These are phyloP conservation scores for Alternaria arbusti DNA, from an alignment of 2,329 filamentous ascomycete species.

Conservation along the genomic window DNA sequence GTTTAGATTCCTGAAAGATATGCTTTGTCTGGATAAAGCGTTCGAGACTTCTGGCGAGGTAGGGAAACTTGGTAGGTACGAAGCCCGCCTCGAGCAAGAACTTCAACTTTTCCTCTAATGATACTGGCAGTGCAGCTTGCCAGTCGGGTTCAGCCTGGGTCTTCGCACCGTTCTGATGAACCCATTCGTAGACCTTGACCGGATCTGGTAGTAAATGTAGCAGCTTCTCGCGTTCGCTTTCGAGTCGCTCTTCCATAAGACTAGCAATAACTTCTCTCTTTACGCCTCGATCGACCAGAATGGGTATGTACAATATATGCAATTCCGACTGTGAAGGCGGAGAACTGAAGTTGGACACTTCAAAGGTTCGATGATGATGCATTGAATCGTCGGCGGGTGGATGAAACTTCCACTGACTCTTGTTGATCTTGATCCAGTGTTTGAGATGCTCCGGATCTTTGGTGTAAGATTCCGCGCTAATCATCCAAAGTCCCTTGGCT, in stretches of 20 bases:
- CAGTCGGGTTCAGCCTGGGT: slow-evolving; percentile 30
- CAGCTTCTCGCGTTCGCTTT: slow-evolving; percentile 60
- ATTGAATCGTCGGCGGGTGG: slow-evolving; percentile 55
- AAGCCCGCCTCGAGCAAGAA: slow-evolving; percentile 60
- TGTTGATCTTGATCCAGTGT: slow-evolving; percentile 68
- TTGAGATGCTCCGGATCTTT: slow-evolving; percentile 50
- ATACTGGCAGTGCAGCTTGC: slow-evolving; percentile 35
- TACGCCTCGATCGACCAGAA: slow-evolving; percentile 67
- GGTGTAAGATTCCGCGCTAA: slow-evolving; percentile 59
- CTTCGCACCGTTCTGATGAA: slow-evolving; percentile 46
- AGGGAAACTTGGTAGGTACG: slow-evolving; percentile 55
- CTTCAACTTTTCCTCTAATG: slow-evolving; percentile 34
- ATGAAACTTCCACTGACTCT: slow-evolving; percentile 73
- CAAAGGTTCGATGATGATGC: slow-evolving; percentile 66
- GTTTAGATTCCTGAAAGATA: slow-evolving; percentile 59
- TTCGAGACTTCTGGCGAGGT: slow-evolving; percentile 58
- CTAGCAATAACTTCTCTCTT: slow-evolving; percentile 54
- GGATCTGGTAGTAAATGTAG: slow-evolving; percentile 60
- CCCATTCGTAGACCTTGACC: slow-evolving; percentile 59
- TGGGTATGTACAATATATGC: slow-evolving; percentile 72
- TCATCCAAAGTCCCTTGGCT: slow-evolving; percentile 78
- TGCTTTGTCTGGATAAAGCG: slow-evolving; percentile 61
- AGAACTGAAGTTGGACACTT: slow-evolving; percentile 62
- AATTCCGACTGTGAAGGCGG: slow-evolving; percentile 61
- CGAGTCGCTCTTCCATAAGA: slow-evolving; percentile 59